A percentile compares a stretch with the other conserved stretches of the same genome.
These are phyloP conservation scores for Trichophyton schoenleinii DNA, from an alignment of 2,329 filamentous ascomycete genomes.

Conservation along the genomic window DNA sequence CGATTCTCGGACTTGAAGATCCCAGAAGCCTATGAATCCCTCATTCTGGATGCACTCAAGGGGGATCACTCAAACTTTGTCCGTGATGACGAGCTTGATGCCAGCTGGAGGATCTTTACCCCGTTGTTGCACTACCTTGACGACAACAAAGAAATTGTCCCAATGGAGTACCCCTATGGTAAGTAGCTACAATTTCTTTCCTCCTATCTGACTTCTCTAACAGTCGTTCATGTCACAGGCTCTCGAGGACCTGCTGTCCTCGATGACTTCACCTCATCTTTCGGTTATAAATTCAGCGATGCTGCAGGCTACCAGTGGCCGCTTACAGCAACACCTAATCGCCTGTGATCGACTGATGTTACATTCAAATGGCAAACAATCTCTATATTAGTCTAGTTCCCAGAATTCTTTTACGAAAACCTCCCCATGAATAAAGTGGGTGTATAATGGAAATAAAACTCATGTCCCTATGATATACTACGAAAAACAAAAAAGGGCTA, in stretches of 20 bases:
- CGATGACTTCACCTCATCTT: conserved; percentile 95
- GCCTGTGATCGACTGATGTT: conserved; percentile 51
- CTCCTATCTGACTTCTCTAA: not conserved
- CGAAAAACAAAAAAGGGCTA: not conserved
- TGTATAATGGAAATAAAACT: conserved; percentile 1
- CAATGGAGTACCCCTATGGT: conserved; percentile 99
- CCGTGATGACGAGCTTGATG: conserved; percentile 89
- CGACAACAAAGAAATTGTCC: conserved; percentile 97
- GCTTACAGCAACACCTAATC: conserved; percentile 62
- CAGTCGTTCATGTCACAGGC: conserved; percentile 42
- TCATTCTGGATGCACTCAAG: conserved; percentile 95
- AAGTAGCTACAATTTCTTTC: conserved; percentile 29
- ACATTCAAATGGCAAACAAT: not conserved
- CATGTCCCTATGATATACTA: not conserved
- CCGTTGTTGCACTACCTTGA: conserved; percentile 96
- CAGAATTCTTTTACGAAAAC: not conserved
- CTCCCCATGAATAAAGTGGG: not conserved
- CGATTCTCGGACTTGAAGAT: conserved; percentile 99
- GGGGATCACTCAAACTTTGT: conserved; percentile 99
- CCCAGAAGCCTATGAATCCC: conserved; percentile 93
- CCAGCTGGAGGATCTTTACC: conserved; percentile 97
- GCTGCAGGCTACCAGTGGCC: conserved; percentile 94
- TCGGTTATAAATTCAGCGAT: conserved; percentile 98
- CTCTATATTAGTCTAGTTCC: not conserved
- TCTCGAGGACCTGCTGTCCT: conserved; percentile 92